Percentiles rank a stretch among this genome's conserved stretches.
Evolutionary conservation across 768 basidiomycete species (phyloP).

Genomic region (Polyporus arcularius): DNA sequence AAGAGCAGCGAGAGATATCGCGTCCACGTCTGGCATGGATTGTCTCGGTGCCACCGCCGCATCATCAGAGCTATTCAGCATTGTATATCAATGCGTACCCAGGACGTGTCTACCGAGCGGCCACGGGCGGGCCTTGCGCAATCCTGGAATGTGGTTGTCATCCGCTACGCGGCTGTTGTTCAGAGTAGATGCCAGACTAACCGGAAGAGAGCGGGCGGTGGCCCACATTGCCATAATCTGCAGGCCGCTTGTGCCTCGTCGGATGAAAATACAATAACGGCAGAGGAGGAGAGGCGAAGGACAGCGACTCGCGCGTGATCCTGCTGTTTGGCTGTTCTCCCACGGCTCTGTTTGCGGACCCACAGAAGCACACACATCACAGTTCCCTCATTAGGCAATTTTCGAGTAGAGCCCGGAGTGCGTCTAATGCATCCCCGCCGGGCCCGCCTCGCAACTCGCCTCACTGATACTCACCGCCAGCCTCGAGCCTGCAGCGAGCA

Average conservation of each 20-base stretch:
- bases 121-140: neutral
- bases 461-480: neutral
- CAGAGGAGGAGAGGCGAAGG: neutral
- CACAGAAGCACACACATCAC: conserved; percentile 2
- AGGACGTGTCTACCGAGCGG: neutral
- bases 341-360: conserved; percentile 1
- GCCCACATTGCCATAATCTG: neutral
- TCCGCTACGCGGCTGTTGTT: neutral
- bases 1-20: too few species aligned
- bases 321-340: neutral
- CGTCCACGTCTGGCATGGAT: too few species aligned
- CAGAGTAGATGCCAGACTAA: neutral
- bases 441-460: neutral
- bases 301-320: neutral
- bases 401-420: neutral
- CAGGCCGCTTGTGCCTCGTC: neutral
- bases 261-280: neutral
- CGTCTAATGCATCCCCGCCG: too few species aligned
- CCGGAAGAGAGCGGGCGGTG: neutral
- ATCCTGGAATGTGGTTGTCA: neutral
- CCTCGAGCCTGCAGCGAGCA: neutral
- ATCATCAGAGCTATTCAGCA: neutral
- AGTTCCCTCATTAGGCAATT: neutral
- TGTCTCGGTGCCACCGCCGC: too few species aligned
- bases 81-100: neutral